Evolutionary conservation across 2,329 filamentous ascomycete genomes (phyloP), one percentile per base, ranked within the genome.

Genomic region (Penicillium italicum): DNA sequence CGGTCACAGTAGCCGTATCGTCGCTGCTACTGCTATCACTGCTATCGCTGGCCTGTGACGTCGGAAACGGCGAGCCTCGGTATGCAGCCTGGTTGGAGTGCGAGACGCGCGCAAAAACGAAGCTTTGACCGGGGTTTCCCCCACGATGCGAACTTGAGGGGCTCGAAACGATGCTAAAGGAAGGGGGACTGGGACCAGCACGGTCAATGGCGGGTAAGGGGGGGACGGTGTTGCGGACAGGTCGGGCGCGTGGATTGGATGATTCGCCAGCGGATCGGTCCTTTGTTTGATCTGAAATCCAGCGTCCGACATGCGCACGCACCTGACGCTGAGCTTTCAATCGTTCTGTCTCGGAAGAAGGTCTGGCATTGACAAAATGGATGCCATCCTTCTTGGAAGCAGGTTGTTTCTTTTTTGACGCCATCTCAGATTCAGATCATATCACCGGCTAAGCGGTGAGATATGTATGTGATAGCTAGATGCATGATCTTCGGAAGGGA

Each of bases 261-360:
- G 48, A 43, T 43, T 26, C 37, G 38, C 48, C 61, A 9, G 54
- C 43, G 11, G 61, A 56, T 45, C 67, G 67, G 30, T 69, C 68
- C 56, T 67, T 72, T 31, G 69, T 70, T 50, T 72, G 69, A 20
- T 69, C 66, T 49, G 69, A 72, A 43, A 72, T 72, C 69, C 68
- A 72, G 59, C 65, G 62, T n/a, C 69, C 69, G 12, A 72, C 69
- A 52, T 72, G 69, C 8, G 69, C 69, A 43, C 69, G 66, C n/a
- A 72, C 69, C 42, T 67, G 37, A 14, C 65, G 66, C 44, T 70
- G 66, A 4, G 68, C 66, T 38, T 58, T 62, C 18, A 64, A 24
- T 38, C 63, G 63, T 43, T 72, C 69, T 0, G 50, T 58, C 22
- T 72, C 69, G 2, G 68, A 66, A 16, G 68, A 38, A 5, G 69